Evolutionary conservation across 129 eudicot genomes (phyloP), one percentile per base, ranked within the genome.

Genomic region (Arctium lappa): DNA sequence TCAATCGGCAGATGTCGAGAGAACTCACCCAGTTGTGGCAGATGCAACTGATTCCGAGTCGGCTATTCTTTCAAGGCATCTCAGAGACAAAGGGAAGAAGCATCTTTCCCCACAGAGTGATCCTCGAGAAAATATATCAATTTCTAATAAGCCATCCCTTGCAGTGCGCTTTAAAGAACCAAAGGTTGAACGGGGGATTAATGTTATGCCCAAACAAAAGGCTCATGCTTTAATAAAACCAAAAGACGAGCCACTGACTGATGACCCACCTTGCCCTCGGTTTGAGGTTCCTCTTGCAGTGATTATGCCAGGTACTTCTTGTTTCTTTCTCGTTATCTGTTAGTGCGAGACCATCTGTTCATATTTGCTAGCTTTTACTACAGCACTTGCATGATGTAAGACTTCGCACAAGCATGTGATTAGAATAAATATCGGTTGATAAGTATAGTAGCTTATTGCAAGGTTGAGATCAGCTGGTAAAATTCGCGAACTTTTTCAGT

Each of bases 191-290:
- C 87, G 81, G 5, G 76, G 74, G 30, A 30, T 60, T 70, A 33
- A n/a, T 40, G 78, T 12, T 85, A 7, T n/a, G 8, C 56, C 82
- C 30, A 88, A 78, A 71, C 85, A 74, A 60, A 85, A 83, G 69
- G 34, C 38, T 76, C 75, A 0, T 66, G 60, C 75, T 7, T 79
- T 91, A 72, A 71, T 86, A 72, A 73, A 78, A 79, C 97, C 94
- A 68, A 90, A 87, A 85, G 93, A 89, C 7, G 90, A 89, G 81
- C 93, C 94, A 33, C 74, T 73, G 79, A 84, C 86, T 13, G 93
- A 86, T 86, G 89, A 80, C 62, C 31, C 84, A 36, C 83, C 46
- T 12, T 12, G 63, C 18, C 73, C 81, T 15, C 88, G 50, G 31
- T 72, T 68, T 56, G 88, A 87, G 82, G 89, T 66, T 86, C 90